Evolutionary conservation across 2,329 filamentous ascomycete genomes (phyloP), one percentile per base, ranked within the genome.

Genomic region (Camptophora hylomeconis): DNA sequence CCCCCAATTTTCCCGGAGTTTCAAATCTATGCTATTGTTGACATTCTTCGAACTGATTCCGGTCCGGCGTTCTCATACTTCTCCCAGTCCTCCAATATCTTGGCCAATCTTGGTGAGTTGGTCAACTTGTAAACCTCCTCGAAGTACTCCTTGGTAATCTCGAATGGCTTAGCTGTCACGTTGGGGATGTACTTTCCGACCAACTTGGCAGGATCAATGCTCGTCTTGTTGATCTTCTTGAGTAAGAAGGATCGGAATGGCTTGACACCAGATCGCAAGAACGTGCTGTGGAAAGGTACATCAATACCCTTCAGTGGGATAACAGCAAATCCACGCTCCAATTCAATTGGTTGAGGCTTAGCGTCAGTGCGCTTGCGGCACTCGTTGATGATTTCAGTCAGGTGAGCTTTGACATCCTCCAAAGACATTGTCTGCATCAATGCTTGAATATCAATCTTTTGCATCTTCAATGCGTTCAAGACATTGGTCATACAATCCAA

Each of bases 191-290:
- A 98, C 63, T 98, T 98, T 49, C 89, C 89, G 44, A 98, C 71
- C 49, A 98, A 63, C 69, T 95, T 95, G 54, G 81, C 80, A 4
- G 89, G 89, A 55, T 98, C 89, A 55, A 98, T 95, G 30, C 81
- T 92, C 14, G 86, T 94, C 74, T 92, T 93, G 70, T 95, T 84
- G 64, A 98, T 95, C 73, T 98, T 98, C 80, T 95, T 98, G 47
- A 95, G 77, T 53, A 98, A 60, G 73, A 98, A 98, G 24, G 78
- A 87, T 44, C 89, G 74, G 83, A 98, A 98, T 25, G 92, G 89
- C 69, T 98, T 98, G 57, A 98, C 89, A 48, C 89, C 92, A 20
- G 84, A 93, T 32, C 92, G 81, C 60, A 98, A 63, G 69, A 98
- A 98, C 11, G 89, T 98, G 46, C 80, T 89, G 69, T 98, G 89